Conservation (phyloP, 2,329 filamentous ascomycete species). For the Colletotrichum sp. region DNA sequence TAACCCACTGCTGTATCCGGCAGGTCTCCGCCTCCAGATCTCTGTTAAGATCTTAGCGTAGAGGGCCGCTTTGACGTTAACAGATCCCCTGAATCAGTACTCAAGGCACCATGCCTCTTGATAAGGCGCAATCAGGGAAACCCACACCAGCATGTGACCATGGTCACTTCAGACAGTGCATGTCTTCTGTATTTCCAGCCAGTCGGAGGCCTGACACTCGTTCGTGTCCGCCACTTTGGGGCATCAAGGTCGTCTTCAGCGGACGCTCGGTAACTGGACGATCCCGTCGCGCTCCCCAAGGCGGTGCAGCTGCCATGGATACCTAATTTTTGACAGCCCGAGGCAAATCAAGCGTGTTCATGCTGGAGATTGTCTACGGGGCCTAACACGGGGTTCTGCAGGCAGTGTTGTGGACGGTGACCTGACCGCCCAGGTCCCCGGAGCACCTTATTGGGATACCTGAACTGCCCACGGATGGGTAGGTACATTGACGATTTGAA, state of each 20-base stretch:
- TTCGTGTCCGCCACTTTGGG: slow-evolving; percentile 1
- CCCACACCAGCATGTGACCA: slow-evolving; percentile 15
- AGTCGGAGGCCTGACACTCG: slow-evolving; percentile 6
- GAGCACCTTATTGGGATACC: neutral
- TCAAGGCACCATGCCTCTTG: neutral
- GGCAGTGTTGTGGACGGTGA: neutral
- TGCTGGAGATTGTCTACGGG: neutral
- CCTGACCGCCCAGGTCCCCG: neutral
- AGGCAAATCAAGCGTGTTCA: neutral
- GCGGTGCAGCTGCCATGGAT: neutral
- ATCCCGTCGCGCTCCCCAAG: neutral
- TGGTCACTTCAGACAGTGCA: neutral
- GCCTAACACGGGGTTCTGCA: neutral
- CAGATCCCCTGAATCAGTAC: neutral
- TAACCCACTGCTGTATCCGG: neutral
- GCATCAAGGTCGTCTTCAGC: slow-evolving; percentile 1
- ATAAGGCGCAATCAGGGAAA: slow-evolving; percentile 11
- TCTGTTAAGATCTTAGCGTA: neutral
- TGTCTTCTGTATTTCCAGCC: neutral
- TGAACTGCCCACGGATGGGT: neutral
- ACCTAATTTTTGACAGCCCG: neutral
- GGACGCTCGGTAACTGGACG: slow-evolving; percentile 3
- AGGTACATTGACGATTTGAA: neutral
- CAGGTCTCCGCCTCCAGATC: neutral
- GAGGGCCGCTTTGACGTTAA: neutral